phyloP scores from a whole-genome alignment of 2,329 filamentous ascomycete genomes.

The Talaromyces islandicus region DNA sequence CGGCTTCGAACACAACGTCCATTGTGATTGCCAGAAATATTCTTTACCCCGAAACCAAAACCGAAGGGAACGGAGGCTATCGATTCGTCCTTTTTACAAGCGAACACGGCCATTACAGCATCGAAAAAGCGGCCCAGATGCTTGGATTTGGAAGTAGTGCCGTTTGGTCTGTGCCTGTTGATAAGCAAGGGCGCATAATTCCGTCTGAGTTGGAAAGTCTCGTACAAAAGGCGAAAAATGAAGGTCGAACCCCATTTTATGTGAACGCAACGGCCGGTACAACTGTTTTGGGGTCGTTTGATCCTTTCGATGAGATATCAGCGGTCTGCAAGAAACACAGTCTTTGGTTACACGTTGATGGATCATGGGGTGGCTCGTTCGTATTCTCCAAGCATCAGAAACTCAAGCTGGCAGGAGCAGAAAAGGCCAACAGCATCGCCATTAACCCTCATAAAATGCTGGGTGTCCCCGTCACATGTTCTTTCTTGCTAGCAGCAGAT shows the following conservation, averaged over 20 bases:
- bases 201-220: slow-evolving; percentile 58
- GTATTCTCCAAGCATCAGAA: slow-evolving; percentile 65
- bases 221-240: slow-evolving; percentile 54
- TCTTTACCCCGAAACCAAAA: slow-evolving; percentile 73
- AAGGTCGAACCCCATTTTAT: slow-evolving; percentile 80
- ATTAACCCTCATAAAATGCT: slow-evolving; percentile 98
- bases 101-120: slow-evolving; percentile 84
- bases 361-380: slow-evolving; percentile 80
- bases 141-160: slow-evolving; percentile 72
- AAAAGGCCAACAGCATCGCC: slow-evolving; percentile 74
- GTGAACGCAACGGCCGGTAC: slow-evolving; percentile 95
- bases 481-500: slow-evolving; percentile 76
- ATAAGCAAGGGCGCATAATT: slow-evolving; percentile 66
- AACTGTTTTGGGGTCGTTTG: slow-evolving; percentile 85
- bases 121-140: slow-evolving; percentile 91
- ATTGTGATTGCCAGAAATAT: slow-evolving; percentile 84
- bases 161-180: slow-evolving; percentile 70
- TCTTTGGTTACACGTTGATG: slow-evolving; percentile 92
- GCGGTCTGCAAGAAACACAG: slow-evolving; percentile 63
- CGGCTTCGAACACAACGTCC: slow-evolving; percentile 75
- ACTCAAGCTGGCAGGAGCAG: slow-evolving; percentile 61
- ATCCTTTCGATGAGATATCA: slow-evolving; percentile 67
- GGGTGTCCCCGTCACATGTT: slow-evolving; percentile 82
- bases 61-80: slow-evolving; percentile 56
- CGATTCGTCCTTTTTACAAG: slow-evolving; percentile 82